Evolutionary conservation across 441 rosid genomes (phyloP).

Genomic region (Adansonia gregorii): DNA sequence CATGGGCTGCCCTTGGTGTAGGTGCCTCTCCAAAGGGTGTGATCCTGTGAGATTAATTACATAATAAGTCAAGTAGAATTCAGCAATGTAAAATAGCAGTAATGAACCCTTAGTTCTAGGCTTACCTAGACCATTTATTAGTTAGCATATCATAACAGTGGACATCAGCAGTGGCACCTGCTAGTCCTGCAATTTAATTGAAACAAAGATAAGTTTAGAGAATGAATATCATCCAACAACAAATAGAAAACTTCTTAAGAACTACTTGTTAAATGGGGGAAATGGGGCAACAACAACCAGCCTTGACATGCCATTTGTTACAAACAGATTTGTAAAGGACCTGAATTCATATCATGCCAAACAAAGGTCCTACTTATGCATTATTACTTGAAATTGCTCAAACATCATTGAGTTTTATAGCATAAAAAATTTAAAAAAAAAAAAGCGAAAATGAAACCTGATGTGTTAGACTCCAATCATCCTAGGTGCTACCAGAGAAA

Average conservation of each 20-base stretch:
- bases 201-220: conserved; percentile 25
- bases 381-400: not conserved
- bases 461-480: not conserved
- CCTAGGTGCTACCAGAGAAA: not conserved
- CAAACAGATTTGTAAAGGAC: not conserved
- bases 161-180: conserved; percentile 98
- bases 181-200: conserved; percentile 71
- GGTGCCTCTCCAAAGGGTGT: conserved; percentile 95
- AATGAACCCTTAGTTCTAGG: conserved; percentile 1
- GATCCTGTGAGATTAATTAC: conserved; percentile 52
- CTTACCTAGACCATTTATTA: conserved; percentile 95
- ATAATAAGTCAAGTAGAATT: conserved; percentile 7
- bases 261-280: not conserved
- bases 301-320: conserved; percentile 13
- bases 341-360: not conserved
- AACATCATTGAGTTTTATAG: not conserved
- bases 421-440: not conserved
- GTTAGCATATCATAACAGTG: conserved; percentile 89
- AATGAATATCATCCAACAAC: conserved; percentile 13
- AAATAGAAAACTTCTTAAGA: not conserved
- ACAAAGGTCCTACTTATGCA: not conserved
- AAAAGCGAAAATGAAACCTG: not conserved
- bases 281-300: not conserved
- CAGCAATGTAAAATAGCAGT: not conserved
- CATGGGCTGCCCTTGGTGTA: conserved; percentile 98